These are phyloP conservation scores for Candida pseudoglaebosa DNA, from an alignment of 805 yeast genomes.

Conservation along the genomic window DNA sequence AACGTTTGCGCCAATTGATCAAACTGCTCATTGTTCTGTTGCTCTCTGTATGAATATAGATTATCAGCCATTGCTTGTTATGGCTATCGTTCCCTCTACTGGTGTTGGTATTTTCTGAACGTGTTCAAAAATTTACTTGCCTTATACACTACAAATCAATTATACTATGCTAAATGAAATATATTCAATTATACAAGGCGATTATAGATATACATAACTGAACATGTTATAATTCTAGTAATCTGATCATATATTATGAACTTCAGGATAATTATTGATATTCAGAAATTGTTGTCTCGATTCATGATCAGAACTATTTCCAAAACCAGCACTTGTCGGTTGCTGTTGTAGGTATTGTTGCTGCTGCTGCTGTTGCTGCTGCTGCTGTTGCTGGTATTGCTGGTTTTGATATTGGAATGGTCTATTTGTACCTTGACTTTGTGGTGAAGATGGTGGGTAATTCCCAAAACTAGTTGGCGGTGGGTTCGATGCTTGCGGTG, in stretches of 20 bases:
- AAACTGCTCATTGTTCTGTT: constrained; percentile 39
- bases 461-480: constrained; percentile 1
- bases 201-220: neutral
- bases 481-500: neutral
- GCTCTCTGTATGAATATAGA: constrained; percentile 39
- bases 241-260: constrained; percentile 16
- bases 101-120: neutral
- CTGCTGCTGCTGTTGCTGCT: no score
- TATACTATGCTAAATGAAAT: neutral
- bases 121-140: neutral
- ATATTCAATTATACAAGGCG: neutral
- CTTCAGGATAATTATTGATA: constrained; percentile 24
- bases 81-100: neutral
- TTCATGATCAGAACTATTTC: constrained; percentile 19
- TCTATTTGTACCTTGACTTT: neutral
- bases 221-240: neutral
- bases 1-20: constrained; percentile 41
- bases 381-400: neutral
- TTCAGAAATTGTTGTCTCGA: constrained; percentile 21
- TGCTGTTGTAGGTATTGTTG: constrained; percentile 19
- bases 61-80: constrained; percentile 19
- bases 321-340: constrained; percentile 41
- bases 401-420: constrained; percentile 2
- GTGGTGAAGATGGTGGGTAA: neutral
- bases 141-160: neutral